Conservation (phyloP, 192 early-diverging fungal genomes). For the Coemansia guatemalensis region DNA sequence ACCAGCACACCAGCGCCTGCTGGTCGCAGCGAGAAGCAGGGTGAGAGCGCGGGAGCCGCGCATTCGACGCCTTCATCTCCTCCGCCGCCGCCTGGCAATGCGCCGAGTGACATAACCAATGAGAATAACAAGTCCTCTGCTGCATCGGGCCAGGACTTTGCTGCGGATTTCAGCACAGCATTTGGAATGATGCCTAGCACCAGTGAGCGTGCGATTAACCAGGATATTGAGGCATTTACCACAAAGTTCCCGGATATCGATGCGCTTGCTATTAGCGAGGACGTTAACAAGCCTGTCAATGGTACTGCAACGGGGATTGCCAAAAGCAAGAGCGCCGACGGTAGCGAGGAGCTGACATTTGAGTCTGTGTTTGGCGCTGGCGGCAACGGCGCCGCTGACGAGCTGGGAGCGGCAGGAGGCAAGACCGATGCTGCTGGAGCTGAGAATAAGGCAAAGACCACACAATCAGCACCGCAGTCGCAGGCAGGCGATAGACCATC, state of each 20-base stretch:
- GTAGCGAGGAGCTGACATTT: slow-evolving; percentile 35
- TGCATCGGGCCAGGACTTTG: slow-evolving; percentile 18
- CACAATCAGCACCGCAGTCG: background rate
- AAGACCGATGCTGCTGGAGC: background rate
- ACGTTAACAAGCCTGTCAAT: background rate
- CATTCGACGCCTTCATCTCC: slow-evolving; percentile 39
- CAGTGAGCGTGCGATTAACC: slow-evolving; percentile 29
- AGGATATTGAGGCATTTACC: slow-evolving; percentile 49
- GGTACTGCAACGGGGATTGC: background rate
- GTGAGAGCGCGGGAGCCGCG: background rate
- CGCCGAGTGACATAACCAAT: background rate
- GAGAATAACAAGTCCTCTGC: background rate
- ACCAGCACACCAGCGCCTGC: slow-evolving; percentile 46
- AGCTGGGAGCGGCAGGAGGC: background rate
- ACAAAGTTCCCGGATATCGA: slow-evolving; percentile 48
- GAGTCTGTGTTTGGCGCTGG: slow-evolving; percentile 50
- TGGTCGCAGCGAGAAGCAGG: background rate
- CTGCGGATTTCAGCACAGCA: slow-evolving; percentile 43
- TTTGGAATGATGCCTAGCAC: slow-evolving; percentile 33
- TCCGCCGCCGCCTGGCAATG: background rate
- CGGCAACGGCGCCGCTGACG: background rate
- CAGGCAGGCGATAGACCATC: background rate
- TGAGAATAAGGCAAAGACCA: background rate
- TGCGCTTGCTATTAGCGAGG: slow-evolving; percentile 22
- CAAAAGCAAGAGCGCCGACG: slow-evolving; percentile 4